Base-by-base conservation (phyloP, 2,329 filamentous ascomycete genomes). In the Rhexocercosporidium sp. region DNA sequence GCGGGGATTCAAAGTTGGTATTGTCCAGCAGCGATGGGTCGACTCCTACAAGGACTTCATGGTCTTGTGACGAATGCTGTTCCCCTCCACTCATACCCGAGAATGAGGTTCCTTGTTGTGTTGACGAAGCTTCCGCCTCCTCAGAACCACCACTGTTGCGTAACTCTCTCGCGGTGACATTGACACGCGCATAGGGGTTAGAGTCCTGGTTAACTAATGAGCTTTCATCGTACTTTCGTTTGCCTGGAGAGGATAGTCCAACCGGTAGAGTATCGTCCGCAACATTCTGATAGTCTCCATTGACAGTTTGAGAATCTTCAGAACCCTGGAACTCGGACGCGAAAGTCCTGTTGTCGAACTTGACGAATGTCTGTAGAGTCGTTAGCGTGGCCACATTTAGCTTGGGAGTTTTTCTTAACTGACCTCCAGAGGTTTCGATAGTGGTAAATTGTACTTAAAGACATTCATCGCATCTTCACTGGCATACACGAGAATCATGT, bases 291-390 rank as follows among this genome's bases (percentile, higher is more conserved):
- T 62, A 59, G 41, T 66, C 62, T 62, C 60, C 47, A 27, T 54
- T 59, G 41, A 41, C 29, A 11, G 59, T 65, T 53, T 70, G 59
- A 34, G 66, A 57, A 44, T 69, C 68, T 27, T 62, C 64, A 29
- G 53, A 56, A 20, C 57, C 64, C 18, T 63, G 44, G 25, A 87
- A 77, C 70, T 88, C 85, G 59, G 82, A 79, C 20, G 80, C 79
- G 74, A 88, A 88, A 1, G 79, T 78, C 65, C 81, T 81, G 69
- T 87, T 88, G 60, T 88, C 85, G 44, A 79, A 79, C 46, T 79
- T 80, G 5, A 84, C 78, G 72, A 88, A 88, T 37, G 80, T 79
- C 75, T 84, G 78, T 72, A 49, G 69, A 25, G 44, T 3, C 53
- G 41, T 71, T 64, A 73, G 66, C 41, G 56, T 57, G 22, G 44